Base-by-base conservation (phyloP, 1,284 basidiomycete species). In the Malassezia japonica region DNA sequence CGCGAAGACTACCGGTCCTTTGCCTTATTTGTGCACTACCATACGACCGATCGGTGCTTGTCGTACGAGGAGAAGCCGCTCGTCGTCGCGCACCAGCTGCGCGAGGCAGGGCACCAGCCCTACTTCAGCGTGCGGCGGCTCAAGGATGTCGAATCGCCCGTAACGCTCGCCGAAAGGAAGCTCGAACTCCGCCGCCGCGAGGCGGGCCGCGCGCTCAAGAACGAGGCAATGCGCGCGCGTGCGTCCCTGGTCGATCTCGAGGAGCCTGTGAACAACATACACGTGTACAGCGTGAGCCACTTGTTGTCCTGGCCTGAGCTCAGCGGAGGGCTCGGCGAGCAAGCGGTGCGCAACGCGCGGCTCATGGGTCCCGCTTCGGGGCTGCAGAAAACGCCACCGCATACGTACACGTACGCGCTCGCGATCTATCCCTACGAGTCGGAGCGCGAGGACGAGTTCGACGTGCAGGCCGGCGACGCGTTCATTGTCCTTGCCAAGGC, bases 101-200 rank as follows among this genome's bases (percentile, higher is more conserved):
- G 98, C 74, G 94, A 99, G 64, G 83, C 84, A 4, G 89, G 90
- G 73, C 94, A 95, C 76, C 90, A 91, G 58, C 91, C 94, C 0
- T 90, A 95, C 9, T 98, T 99, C 75, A 96, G 96, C 89, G 81
- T 98, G 34, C 86, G 95, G 52, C 91, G 96, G 65, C 94, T 98
- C 72, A 90, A 57, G 27, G 94, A 99, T 67, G 94, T 99, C 60
- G 86, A 89, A 46, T 94, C 88, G 15, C 94, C 94, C 0, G 95
- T 68, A 28, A 61, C 57, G 15, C 62, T 72, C 21, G 69, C 68
- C 3, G 63, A 67, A 32, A 62, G 61, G 10, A 72, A 72, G 41
- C 37, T 53, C n/a, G 8, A 20, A 6, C 28, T n/a, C 7, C 35
- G 32, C 23, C 33, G 39, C 21, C 21, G 20, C 7, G 33, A 44